Evolutionary conservation across 2,329 filamentous ascomycete genomes (phyloP).

Genomic region (Calonectria fujianensis): DNA sequence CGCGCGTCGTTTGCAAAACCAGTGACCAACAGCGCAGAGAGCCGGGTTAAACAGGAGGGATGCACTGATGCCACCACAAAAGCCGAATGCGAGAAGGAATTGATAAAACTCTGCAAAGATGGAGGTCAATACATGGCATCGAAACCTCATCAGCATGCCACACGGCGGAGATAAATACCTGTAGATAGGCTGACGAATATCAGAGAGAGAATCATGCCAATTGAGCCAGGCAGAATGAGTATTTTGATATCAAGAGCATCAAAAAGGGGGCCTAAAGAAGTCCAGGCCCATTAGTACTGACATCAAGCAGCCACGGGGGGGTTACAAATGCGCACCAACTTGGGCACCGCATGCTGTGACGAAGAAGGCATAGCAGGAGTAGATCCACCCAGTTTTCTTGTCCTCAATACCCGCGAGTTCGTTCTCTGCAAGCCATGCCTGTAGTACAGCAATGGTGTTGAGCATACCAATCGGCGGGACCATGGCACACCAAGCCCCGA

Average conservation of each 20-base stretch:
- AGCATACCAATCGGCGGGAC: slow-evolving; percentile 79
- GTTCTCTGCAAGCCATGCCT: slow-evolving; percentile 73
- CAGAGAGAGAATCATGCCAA: slow-evolving; percentile 72
- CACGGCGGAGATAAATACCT: slow-evolving; percentile 51
- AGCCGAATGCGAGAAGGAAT: slow-evolving; percentile 81
- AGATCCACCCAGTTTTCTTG: slow-evolving; percentile 38
- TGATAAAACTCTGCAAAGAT: slow-evolving; percentile 75
- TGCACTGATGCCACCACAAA: slow-evolving; percentile 79
- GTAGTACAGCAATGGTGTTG: slow-evolving; percentile 79
- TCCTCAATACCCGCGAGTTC: slow-evolving; percentile 7
- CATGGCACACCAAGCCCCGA: slow-evolving; percentile 81
- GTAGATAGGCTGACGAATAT: slow-evolving; percentile 77
- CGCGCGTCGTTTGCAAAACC: slow-evolving; percentile 74
- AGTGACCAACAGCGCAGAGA: slow-evolving; percentile 80
- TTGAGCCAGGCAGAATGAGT: slow-evolving; percentile 75
- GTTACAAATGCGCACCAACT: not conserved
- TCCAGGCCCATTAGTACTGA: too few relatives aligned
- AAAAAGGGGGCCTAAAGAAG: slow-evolving; percentile 72
- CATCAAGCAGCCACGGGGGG: accelerated
- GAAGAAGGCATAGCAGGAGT: slow-evolving; percentile 41
- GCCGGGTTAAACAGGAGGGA: slow-evolving; percentile 83
- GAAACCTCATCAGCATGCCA: not conserved
- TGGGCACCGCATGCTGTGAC: slow-evolving; percentile 39
- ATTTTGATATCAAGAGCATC: slow-evolving; percentile 79
- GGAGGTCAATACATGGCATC: too few relatives aligned